phyloP scores from a whole-genome alignment of 139 green algal species.

The Chlamydomonas asymmetrica region DNA sequence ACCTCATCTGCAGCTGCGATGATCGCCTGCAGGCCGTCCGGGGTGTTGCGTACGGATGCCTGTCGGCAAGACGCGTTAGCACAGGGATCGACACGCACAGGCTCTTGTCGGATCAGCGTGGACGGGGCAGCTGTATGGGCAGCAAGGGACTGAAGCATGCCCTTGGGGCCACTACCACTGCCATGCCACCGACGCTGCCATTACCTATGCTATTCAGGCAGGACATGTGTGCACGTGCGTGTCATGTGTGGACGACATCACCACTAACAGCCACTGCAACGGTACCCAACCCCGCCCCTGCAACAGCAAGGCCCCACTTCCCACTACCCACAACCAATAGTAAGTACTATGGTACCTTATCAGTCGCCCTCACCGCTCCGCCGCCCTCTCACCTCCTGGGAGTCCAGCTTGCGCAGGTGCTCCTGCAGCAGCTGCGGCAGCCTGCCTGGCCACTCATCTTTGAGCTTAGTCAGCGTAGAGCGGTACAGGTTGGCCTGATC shows the following conservation, averaged over 20 bases:
- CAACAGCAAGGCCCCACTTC: neutral
- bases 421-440: slow-evolving; percentile 77
- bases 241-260: too few relatives aligned
- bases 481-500: slow-evolving; percentile 28
- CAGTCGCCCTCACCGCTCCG: neutral
- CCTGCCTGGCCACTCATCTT: slow-evolving; percentile 49
- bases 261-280: neutral
- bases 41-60: neutral
- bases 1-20: slow-evolving; percentile 51
- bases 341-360: neutral
- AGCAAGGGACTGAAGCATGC: too few relatives aligned
- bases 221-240: too few relatives aligned
- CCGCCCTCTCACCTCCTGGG: slow-evolving; percentile 13
- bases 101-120: too few relatives aligned
- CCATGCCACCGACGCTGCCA: too few relatives aligned
- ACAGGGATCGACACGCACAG: neutral
- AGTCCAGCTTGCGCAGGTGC: slow-evolving; percentile 51
- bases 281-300: neutral
- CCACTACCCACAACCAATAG: neutral
- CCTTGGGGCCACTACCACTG: too few relatives aligned
- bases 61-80: neutral
- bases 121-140: too few relatives aligned
- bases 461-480: slow-evolving; percentile 43
- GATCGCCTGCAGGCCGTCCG: slow-evolving; percentile 13
- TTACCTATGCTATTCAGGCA: too few relatives aligned